Base-by-base conservation (phyloP, 139 green algal genomes). In the Gonium pectorale region DNA sequence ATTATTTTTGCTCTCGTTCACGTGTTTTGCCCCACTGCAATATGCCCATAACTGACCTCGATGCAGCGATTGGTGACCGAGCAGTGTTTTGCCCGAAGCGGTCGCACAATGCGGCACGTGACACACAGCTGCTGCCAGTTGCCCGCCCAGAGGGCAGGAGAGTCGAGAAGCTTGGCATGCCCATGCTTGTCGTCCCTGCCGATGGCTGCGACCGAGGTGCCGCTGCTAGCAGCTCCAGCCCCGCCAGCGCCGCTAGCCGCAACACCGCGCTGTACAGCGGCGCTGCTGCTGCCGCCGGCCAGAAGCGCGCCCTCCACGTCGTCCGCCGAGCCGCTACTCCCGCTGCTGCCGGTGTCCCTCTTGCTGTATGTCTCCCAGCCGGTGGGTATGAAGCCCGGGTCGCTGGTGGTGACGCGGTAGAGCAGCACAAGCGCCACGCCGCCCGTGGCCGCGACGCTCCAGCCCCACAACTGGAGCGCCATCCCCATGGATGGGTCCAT, bases 21-120 rank as follows among this genome's bases (percentile, higher is more conserved):
- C n/a, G n/a, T n/a, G n/a, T n/a, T n/a, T n/a, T n/a, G n/a, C n/a
- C n/a, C n/a, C n/a, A n/a, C n/a, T n/a, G n/a, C n/a, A n/a, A n/a
- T n/a, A n/a, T n/a, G n/a, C n/a, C n/a, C n/a, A 7, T 21, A 3
- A 19, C 75, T 35, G 44, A 93, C 85, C 85, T 97, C 92, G 17
- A 98, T 93, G 87, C 96, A 99, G 66, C 96, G 93, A 51, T 97
- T 91, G 5, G 91, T 96, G 37, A 97, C 86, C 8, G 87, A 72
- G 92, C 95, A 98, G 92, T 99, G 96, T 91, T 99, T 99, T 31
- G 96, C 92, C 0, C 97, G 92, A 80, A 98, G 90, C 29, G 97
- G 97, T 31, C 95, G 90, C 80, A 99, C 96, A 52, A 98, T 96
- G 86, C 94, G 94, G 91, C 97, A 99, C 3, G 92, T 95, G 31